Conservation (phyloP, 208 protist species). For the Leishmania amazonensis region DNA sequence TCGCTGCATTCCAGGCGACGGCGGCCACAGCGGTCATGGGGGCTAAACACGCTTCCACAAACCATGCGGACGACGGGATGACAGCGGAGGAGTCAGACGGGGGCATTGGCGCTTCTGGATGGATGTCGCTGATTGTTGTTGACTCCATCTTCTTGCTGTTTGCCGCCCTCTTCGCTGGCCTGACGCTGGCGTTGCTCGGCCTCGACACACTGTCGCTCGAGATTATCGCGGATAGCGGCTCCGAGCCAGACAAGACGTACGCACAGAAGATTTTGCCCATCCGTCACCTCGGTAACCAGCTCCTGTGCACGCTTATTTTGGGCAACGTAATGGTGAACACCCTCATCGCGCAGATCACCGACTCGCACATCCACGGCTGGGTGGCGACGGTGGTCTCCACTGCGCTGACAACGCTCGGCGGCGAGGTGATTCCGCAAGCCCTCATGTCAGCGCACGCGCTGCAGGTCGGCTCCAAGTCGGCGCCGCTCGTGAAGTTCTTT, state of each 20-base stretch:
- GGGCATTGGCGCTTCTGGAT: slow-evolving; percentile 39
- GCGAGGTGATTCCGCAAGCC: slow-evolving; percentile 96
- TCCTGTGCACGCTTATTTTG: slow-evolving; percentile 96
- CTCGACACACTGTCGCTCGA: slow-evolving; percentile 95
- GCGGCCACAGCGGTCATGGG: not conserved
- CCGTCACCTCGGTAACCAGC: slow-evolving; percentile 95
- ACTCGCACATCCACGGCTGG: slow-evolving; percentile 87
- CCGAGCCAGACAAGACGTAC: slow-evolving; percentile 90
- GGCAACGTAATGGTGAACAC: slow-evolving; percentile 97
- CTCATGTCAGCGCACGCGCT: slow-evolving; percentile 94
- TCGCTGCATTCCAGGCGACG: not conserved
- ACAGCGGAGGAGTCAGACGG: slow-evolving; percentile 15
- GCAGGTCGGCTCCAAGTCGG: slow-evolving; percentile 90
- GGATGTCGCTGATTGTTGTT: slow-evolving; percentile 77
- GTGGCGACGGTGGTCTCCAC: slow-evolving; percentile 92
- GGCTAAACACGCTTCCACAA: too few species aligned
- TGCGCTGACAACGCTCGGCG: slow-evolving; percentile 94
- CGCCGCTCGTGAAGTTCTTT: slow-evolving; percentile 93
- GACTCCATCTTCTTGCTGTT: slow-evolving; percentile 90
- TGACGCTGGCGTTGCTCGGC: slow-evolving; percentile 95
- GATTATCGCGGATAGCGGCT: slow-evolving; percentile 90
- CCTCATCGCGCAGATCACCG: slow-evolving; percentile 94
- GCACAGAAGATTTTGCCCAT: slow-evolving; percentile 94
- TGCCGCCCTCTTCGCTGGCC: slow-evolving; percentile 95
- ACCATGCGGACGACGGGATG: not conserved